A percentile compares a stretch with the other conserved stretches of the same genome.
Evolutionary conservation across 139 green algal species (phyloP).

Genomic region (Coelastrella sp.): DNA sequence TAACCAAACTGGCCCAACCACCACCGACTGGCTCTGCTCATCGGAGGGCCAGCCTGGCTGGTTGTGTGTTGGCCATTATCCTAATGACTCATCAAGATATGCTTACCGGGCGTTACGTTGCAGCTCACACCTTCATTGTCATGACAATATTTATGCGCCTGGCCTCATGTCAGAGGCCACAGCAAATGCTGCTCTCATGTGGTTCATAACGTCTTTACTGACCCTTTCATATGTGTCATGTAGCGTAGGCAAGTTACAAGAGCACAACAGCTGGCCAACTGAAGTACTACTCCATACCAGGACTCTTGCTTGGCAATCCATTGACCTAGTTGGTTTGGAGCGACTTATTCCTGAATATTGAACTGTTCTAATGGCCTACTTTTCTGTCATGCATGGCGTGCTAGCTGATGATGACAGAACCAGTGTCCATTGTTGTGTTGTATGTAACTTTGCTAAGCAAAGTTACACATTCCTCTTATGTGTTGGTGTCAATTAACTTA

Average conservation of each 20-base stretch:
- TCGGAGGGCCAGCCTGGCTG: not conserved
- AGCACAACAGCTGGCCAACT: too few relatives aligned
- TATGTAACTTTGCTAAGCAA: too few relatives aligned
- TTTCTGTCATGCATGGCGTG: too few relatives aligned
- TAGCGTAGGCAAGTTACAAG: not conserved
- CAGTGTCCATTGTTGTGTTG: too few relatives aligned
- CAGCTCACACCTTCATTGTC: not conserved
- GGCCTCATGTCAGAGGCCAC: not conserved
- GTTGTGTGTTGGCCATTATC: not conserved
- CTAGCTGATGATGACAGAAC: too few relatives aligned
- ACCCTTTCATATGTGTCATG: not conserved
- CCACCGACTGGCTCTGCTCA: not conserved
- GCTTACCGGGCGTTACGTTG: not conserved
- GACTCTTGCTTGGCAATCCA: too few relatives aligned
- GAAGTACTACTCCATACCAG: too few relatives aligned
- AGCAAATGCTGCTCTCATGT: not conserved
- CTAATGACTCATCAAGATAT: not conserved
- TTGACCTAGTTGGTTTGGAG: too few relatives aligned
- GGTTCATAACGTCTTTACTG: not conserved
- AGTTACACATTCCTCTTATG: too few relatives aligned
- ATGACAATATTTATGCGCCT: not conserved
- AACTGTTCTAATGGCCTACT: too few relatives aligned
- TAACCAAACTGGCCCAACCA: not conserved
- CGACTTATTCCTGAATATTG: too few relatives aligned
- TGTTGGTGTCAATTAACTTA: too few relatives aligned